A percentile compares a stretch with the other conserved stretches of the same genome.
phyloP scores from a whole-genome alignment of 805 yeast genomes.

The Limtongia smithiae region DNA sequence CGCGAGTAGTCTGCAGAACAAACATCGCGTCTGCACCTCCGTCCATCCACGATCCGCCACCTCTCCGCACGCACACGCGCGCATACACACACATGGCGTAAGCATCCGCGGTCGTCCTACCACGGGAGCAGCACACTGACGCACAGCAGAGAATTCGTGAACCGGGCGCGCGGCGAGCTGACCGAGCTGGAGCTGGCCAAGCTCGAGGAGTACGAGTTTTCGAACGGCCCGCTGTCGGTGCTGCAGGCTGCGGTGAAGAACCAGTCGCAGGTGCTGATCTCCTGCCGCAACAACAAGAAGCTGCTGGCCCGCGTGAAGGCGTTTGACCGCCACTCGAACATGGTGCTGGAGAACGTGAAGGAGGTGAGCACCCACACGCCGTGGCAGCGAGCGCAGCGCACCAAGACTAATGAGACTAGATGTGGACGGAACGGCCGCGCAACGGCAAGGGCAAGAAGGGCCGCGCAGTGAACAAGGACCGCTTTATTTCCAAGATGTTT shows the following conservation, averaged over 20 bases:
- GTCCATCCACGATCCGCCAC: too few relatives aligned
- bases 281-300: conserved; percentile 90
- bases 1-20: too few relatives aligned
- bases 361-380: conserved; percentile 57
- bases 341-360: conserved; percentile 87
- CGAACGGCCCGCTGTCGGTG: conserved; percentile 85
- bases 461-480: conserved; percentile 60
- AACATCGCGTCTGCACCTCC: too few relatives aligned
- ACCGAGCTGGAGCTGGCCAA: conserved; percentile 73
- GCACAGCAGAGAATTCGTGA: conserved; percentile 54
- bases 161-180: conserved; percentile 74
- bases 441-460: conserved; percentile 68
- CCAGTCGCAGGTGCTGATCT: conserved; percentile 74
- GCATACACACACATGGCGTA: too few relatives aligned
- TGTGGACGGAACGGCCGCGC: conserved; percentile 64
- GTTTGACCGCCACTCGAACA: conserved; percentile 91
- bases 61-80: too few relatives aligned
- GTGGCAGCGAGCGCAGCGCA: conserved; percentile 58
- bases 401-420: conserved; percentile 60
- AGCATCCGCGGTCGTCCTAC: too few relatives aligned
- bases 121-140: too few relatives aligned
- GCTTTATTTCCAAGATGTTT: conserved; percentile 86
- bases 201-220: conserved; percentile 84
- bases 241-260: conserved; percentile 77
- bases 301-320: conserved; percentile 87